Percentiles rank a stretch among this genome's conserved stretches.
These are phyloP conservation scores for Pseudognaphalium luteoalbum DNA, from an alignment of 129 eudicot genomes.

Conservation along the genomic window DNA sequence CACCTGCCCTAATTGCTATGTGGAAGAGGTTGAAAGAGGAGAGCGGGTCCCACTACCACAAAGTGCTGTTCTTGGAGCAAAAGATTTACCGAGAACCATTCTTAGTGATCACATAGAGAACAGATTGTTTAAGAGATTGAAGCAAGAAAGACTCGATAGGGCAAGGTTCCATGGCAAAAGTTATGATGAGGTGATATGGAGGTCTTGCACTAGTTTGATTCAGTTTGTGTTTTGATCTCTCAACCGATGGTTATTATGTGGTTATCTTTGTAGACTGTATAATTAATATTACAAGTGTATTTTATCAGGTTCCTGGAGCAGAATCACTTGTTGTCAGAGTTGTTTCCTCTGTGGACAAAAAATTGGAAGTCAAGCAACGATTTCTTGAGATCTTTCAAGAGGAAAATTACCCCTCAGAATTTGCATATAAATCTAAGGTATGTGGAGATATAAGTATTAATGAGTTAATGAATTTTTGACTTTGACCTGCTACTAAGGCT, in stretches of 20 bases:
- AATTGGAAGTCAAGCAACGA: slow-evolving; percentile 82
- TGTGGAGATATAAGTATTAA: background rate
- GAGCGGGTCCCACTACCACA: slow-evolving; percentile 94
- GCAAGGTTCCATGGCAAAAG: slow-evolving; percentile 75
- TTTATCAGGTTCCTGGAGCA: slow-evolving; percentile 89
- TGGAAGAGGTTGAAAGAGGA: slow-evolving; percentile 81
- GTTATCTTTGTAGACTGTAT: background rate
- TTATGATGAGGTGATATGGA: slow-evolving; percentile 68
- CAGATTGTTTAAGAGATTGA: slow-evolving; percentile 60
- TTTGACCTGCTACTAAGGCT: slow-evolving; percentile 17
- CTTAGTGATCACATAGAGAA: slow-evolving; percentile 92
- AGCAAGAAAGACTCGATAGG: slow-evolving; percentile 78
- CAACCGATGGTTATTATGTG: background rate
- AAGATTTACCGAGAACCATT: slow-evolving; percentile 85
- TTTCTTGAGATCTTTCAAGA: slow-evolving; percentile 92
- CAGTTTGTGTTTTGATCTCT: background rate
- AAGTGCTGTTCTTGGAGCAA: slow-evolving; percentile 98
- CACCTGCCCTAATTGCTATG: slow-evolving; percentile 96
- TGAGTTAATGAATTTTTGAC: background rate
- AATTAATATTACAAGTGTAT: background rate
- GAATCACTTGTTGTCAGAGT: slow-evolving; percentile 93
- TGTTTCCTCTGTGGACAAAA: slow-evolving; percentile 96
- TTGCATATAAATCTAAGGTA: slow-evolving; percentile 93
- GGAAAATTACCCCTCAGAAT: slow-evolving; percentile 83
- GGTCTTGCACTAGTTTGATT: background rate